Evolutionary conservation across 257 asterid species (phyloP).

Genomic region (Solanum ahanhuiri): DNA sequence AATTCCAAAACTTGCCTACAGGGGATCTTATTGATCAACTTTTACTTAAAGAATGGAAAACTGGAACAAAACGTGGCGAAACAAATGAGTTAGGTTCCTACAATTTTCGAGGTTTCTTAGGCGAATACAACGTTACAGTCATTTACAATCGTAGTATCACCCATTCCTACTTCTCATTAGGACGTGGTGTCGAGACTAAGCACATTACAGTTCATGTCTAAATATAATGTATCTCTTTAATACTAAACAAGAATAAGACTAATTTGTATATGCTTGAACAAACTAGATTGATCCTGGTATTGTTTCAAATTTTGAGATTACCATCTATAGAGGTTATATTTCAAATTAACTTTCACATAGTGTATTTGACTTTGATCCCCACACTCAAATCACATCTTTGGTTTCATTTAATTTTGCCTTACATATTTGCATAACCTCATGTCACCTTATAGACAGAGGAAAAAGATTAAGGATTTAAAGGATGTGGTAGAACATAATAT

Average conservation of each 20-base stretch:
- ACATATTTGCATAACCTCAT: background rate
- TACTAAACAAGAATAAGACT: background rate
- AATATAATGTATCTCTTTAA: background rate
- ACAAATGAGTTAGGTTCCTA: background rate
- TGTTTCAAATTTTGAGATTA: background rate
- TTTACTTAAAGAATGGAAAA: background rate
- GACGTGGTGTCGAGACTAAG: constrained; percentile 28
- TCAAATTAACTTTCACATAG: background rate
- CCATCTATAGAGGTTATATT: background rate
- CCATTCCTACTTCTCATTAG: constrained; percentile 11
- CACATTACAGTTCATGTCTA: background rate
- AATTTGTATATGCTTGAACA: background rate
- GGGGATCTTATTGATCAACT: background rate
- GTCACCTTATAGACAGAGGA: background rate
- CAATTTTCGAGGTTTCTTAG: constrained; percentile 27
- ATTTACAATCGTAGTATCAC: constrained; percentile 1
- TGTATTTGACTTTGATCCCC: background rate
- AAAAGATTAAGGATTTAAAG: background rate
- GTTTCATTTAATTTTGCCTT: background rate
- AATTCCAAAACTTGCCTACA: background rate
- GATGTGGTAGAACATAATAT: background rate
- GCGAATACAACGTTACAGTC: constrained; percentile 26
- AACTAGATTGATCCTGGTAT: background rate
- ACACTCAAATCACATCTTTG: background rate
- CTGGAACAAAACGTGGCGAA: background rate